A percentile compares a stretch with the other conserved stretches of the same genome.
These are phyloP conservation scores for Talaromyces thailandensis DNA, from an alignment of 495 filamentous ascomycete genomes.

Conservation along the genomic window DNA sequence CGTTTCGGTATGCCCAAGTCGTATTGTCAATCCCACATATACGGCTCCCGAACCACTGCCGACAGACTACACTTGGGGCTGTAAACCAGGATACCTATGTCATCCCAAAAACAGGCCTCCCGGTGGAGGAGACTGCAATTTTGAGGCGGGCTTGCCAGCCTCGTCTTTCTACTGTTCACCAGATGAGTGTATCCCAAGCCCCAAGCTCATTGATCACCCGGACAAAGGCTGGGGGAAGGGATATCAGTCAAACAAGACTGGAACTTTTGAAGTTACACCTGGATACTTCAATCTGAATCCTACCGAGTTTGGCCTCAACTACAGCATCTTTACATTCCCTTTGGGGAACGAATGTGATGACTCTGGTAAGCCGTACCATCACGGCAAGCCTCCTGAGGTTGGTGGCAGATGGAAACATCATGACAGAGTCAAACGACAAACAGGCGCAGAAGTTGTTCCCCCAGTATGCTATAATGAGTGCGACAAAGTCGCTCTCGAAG, in stretches of 20 bases:
- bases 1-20: slow-evolving; percentile 24
- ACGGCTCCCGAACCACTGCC: slow-evolving; percentile 13
- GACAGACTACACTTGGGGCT: slow-evolving; percentile 11
- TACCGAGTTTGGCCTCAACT: slow-evolving; percentile 6
- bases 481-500: slow-evolving; percentile 8
- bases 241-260: not conserved
- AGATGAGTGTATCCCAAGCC: slow-evolving; percentile 11
- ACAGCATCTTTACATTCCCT: slow-evolving; percentile 7
- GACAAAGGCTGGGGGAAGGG: not conserved
- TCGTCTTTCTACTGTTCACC: slow-evolving; percentile 12
- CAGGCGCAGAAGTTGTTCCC: not conserved
- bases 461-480: slow-evolving; percentile 8
- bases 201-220: not conserved
- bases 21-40: slow-evolving; percentile 24
- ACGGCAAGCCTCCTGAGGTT: not conserved
- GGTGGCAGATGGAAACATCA: too few relatives aligned
- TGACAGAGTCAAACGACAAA: not conserved
- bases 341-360: not conserved
- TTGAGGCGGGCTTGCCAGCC: slow-evolving; percentile 11
- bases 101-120: slow-evolving; percentile 14
- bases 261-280: slow-evolving; percentile 3
- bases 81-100: slow-evolving; percentile 54
- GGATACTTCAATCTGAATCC: slow-evolving; percentile 10
- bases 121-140: slow-evolving; percentile 15
- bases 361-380: not conserved